These are phyloP conservation scores for Cystobasidium onofrii DNA, from an alignment of 768 basidiomycete genomes.

Conservation along the genomic window DNA sequence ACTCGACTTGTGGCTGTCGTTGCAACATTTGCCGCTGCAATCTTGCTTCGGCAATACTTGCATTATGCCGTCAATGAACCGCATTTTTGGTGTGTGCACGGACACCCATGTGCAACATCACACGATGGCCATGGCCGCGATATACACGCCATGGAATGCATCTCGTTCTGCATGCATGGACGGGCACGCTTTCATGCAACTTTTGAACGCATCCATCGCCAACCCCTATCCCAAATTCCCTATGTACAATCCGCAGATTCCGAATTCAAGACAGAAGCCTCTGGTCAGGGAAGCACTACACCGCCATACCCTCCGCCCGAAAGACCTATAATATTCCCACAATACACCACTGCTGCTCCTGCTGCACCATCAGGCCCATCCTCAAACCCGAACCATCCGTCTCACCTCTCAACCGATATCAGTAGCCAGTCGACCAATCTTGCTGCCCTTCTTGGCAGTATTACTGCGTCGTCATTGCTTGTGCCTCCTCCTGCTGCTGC, in stretches of 20 bases:
- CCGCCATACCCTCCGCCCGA: conserved; percentile 28
- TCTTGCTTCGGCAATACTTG: not conserved
- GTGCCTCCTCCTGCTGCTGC: not conserved
- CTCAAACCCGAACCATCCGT: not conserved
- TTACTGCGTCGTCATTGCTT: not conserved
- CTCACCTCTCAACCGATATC: not conserved
- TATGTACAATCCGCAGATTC: not conserved
- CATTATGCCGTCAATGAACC: not conserved
- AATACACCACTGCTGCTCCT: not conserved
- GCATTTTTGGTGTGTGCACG: too few relatives aligned
- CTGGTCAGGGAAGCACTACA: conserved; percentile 14
- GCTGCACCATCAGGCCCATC: not conserved
- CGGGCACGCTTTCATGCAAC: too few relatives aligned
- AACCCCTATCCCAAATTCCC: not conserved
- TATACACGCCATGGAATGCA: too few relatives aligned
- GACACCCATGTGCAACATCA: too few relatives aligned
- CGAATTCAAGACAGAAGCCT: not conserved
- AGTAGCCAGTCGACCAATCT: not conserved
- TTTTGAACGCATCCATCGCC: too few relatives aligned
- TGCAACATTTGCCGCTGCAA: not conserved
- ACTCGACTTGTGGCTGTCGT: not conserved
- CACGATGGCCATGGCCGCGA: too few relatives aligned
- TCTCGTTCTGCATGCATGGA: too few relatives aligned
- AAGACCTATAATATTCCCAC: not conserved
- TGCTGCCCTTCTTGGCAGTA: not conserved